Evolutionary conservation across 1,139 yeast genomes (phyloP).

Genomic region (Blastobotrys indianensis): DNA sequence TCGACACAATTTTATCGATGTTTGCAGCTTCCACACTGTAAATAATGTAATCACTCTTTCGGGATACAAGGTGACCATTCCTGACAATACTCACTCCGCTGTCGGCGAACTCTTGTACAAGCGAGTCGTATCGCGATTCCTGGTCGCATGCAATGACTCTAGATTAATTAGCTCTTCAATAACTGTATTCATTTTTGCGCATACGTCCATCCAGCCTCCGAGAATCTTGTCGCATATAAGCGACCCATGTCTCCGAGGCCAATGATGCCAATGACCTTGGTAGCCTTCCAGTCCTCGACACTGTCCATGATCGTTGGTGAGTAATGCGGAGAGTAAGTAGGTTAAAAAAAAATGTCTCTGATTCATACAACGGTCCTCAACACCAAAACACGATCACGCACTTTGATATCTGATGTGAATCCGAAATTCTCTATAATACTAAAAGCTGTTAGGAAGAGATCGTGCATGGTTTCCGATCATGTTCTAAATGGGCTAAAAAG

Average conservation of each 20-base stretch:
- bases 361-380: too few species aligned
- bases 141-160: conserved; percentile 83
- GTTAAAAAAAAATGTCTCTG: too few species aligned
- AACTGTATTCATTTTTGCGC: conserved; percentile 13
- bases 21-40: conserved; percentile 81
- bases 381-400: too few species aligned
- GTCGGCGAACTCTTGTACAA: conserved; percentile 38
- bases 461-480: too few species aligned
- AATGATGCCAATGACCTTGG: conserved; percentile 73
- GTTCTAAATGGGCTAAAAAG: too few species aligned
- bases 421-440: too few species aligned
- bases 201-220: conserved; percentile 74
- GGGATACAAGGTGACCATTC: conserved; percentile 80
- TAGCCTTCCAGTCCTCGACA: conserved; percentile 31
- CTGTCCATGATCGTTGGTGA: background rate
- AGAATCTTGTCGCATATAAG: conserved; percentile 71
- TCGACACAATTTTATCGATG: conserved; percentile 60
- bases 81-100: conserved; percentile 45
- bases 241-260: conserved; percentile 98
- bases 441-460: too few species aligned
- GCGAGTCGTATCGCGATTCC: conserved; percentile 54
- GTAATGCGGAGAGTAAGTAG: too few species aligned
- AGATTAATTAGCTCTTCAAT: background rate
- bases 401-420: too few species aligned
- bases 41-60: conserved; percentile 73